Evolutionary conservation across 805 yeast genomes (phyloP), one percentile per base, ranked within the genome.

Genomic region (Candida caryicola): DNA sequence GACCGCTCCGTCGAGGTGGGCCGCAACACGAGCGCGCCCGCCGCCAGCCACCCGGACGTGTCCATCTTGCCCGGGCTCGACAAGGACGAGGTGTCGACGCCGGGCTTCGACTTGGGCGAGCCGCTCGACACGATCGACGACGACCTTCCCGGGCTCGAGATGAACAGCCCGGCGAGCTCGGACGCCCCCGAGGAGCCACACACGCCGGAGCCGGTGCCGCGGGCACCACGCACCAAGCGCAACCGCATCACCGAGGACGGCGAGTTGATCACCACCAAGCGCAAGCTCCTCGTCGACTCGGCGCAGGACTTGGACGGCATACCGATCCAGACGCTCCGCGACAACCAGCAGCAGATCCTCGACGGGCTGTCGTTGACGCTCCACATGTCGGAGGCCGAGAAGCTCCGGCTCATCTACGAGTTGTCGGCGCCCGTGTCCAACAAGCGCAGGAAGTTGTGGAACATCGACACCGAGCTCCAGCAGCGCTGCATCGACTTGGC

Each of bases 1-100:
- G 82, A 76, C 46, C 46, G 50, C 31, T 76, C 82, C 4, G 66
- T 78, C 27, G 85, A 79, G 57, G 54, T 71, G 10, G 82, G 82
- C 2, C 69, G 84, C 59, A 71, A 67, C 36, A 63, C 52, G 1
- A 45, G 48, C 2, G 47, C 40, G 9, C 23, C 44, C 23, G 40
- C 44, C 7, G 49, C 45, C 15, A 49, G 49, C 14, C 53, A 54
- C 9, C 57, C 47, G 9, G 65, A 62, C 19, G 46, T 52, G 23
- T 57, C 66, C 7, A 21, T 50, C 5, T 35, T 57, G 17, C 34
- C 37, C 3, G 55, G 46, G 8, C 34, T 57, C n/a, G 47, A 48
- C 18, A 43, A 46, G 16, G 52, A 40, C 23, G 43, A 49, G 13
- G 56, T 52, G 17, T 27, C 39, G 7, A 47, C 40, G 7, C 34